phyloP scores from a whole-genome alignment of 768 basidiomycete species.

The Serendipita sp. region DNA sequence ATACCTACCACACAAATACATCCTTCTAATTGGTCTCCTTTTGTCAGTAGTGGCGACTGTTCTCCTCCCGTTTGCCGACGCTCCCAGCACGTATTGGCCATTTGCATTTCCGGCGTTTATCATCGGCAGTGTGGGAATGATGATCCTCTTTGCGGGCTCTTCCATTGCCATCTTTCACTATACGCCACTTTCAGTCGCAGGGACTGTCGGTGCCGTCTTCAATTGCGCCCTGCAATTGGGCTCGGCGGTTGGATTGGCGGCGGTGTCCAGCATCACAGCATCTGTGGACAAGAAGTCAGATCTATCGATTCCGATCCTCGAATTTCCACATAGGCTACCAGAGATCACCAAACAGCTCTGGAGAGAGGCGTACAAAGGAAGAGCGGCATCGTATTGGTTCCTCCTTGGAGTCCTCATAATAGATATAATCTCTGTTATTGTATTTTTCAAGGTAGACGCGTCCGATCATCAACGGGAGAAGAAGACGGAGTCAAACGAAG shows the following conservation, averaged over 20 bases:
- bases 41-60: constrained; percentile 25
- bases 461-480: too few relatives aligned
- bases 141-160: constrained; percentile 31
- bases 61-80: constrained; percentile 29
- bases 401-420: neutral
- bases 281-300: constrained; percentile 23
- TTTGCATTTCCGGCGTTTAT: constrained; percentile 35
- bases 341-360: neutral
- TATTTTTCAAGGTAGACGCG: neutral
- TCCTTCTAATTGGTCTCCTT: constrained; percentile 29
- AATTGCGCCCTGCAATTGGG: constrained; percentile 39
- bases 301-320: neutral
- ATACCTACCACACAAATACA: constrained; percentile 23
- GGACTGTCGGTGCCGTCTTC: constrained; percentile 41
- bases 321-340: neutral
- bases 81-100: constrained; percentile 28
- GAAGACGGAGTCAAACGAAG: too few relatives aligned
- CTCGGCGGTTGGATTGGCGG: constrained; percentile 34
- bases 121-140: constrained; percentile 32
- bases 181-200: constrained; percentile 32
- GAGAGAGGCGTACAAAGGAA: neutral
- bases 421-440: neutral
- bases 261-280: constrained; percentile 32
- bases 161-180: constrained; percentile 38
- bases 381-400: neutral